These are phyloP conservation scores for Chiua virens DNA, from an alignment of 768 basidiomycete genomes.

Conservation along the genomic window DNA sequence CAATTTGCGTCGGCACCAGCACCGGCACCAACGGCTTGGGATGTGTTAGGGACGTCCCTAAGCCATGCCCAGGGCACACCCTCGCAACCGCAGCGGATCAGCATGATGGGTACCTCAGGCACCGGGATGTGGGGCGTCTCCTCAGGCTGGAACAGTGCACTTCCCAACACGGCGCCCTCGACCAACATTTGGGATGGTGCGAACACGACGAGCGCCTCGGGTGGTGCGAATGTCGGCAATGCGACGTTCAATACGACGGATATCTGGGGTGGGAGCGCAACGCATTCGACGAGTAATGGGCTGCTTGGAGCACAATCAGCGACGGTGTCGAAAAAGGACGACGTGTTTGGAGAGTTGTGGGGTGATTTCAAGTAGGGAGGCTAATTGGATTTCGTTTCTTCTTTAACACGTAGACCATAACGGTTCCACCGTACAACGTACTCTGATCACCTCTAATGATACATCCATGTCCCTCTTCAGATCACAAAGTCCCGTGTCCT, in stretches of 20 bases:
- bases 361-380: slow-evolving; percentile 67
- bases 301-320: slow-evolving; percentile 31
- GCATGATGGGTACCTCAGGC: slow-evolving; percentile 56
- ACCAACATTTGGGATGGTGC: slow-evolving; percentile 37
- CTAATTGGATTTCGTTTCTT: no score
- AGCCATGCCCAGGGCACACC: slow-evolving; percentile 20
- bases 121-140: slow-evolving; percentile 64
- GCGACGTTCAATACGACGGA: slow-evolving; percentile 44
- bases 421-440: no score
- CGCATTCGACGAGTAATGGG: slow-evolving; percentile 35
- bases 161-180: slow-evolving; percentile 28
- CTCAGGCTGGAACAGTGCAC: slow-evolving; percentile 56
- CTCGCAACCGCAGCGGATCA: slow-evolving; percentile 35
- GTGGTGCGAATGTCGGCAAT: not conserved
- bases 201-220: not conserved
- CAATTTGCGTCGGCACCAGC: slow-evolving; percentile 36
- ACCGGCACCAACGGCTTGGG: slow-evolving; percentile 27
- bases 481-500: no score
- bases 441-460: no score
- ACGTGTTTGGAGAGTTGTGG: slow-evolving; percentile 83
- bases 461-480: no score
- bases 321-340: slow-evolving; percentile 61
- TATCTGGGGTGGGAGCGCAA: slow-evolving; percentile 52
- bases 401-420: no score
- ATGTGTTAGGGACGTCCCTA: slow-evolving; percentile 14